Evolutionary conservation across 2,329 filamentous ascomycete species (phyloP), one percentile per base, ranked within the genome.

Genomic region (Fusarium floridanum): DNA sequence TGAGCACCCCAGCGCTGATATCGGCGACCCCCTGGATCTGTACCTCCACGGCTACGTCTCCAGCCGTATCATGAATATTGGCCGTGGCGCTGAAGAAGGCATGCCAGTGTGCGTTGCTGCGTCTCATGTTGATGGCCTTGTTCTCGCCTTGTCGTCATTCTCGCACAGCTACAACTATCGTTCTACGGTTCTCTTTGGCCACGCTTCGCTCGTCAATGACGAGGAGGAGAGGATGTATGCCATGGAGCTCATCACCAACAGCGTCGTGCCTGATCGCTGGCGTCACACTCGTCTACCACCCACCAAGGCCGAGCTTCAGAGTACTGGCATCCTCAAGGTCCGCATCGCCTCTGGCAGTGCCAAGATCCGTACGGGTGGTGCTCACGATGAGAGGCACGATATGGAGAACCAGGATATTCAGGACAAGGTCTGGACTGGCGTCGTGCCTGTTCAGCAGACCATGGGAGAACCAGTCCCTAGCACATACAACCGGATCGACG

Each of bases 11-110:
- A 91, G 88, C 64, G 87, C 90, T 17, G 86, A 87, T 62, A 82
- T 89, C 20, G 86, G 88, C 61, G 91, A 95, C 74, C 90, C 92
- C 0, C 86, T 95, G 6, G 92, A 95, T 67, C 88, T 93, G 71
- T 97, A 97, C 81, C 88, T 97, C 9, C 95, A 97, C 83, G 94
- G 94, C 79, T 97, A 96, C 82, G 92, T 96, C 76, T 94, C 91
- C 69, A 91, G 91, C 1, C 92, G 95, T 9, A 86, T 98, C 37
- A 93, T 96, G 87, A 92, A 92, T 73, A 82, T 93, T 9, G 86
- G 90, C 16, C 77, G 82, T 50, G 70, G 66, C 24, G 67, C 67
- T 1, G 65, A 70, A 17, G 56, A 74, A 27, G 92, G 92, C 11
- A 82, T 97, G 22, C 93, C 94, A 1, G 84, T 97, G 48, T 93